A percentile compares a stretch with the other conserved stretches of the same genome.
Evolutionary conservation across 106 monocot species (phyloP).

Genomic region (Phalaenopsis equestris): DNA sequence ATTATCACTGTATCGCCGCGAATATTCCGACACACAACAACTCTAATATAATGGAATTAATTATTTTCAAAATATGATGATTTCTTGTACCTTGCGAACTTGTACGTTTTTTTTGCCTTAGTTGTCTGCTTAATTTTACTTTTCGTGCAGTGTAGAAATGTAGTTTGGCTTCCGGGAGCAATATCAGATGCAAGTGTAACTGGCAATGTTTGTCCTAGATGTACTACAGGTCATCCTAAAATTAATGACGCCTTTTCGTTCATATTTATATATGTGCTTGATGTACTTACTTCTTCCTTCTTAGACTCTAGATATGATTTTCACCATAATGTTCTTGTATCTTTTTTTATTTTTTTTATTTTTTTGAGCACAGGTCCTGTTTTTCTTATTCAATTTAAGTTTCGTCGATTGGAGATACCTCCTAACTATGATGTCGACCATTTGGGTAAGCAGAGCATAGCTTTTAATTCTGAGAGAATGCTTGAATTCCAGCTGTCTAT

Average conservation of each 20-base stretch:
- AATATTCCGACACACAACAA: too few relatives aligned
- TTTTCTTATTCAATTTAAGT: constrained; percentile 81
- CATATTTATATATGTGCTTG: not conserved
- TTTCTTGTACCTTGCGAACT: not conserved
- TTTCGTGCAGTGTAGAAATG: constrained; percentile 76
- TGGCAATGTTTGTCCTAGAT: constrained; percentile 59
- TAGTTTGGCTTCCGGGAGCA: constrained; percentile 93
- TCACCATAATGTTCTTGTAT: not conserved
- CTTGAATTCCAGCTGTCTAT: constrained; percentile 7
- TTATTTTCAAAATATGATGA: too few relatives aligned
- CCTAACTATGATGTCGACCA: constrained; percentile 88
- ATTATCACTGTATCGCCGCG: too few relatives aligned
- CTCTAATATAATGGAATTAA: too few relatives aligned
- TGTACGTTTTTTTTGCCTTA: not conserved
- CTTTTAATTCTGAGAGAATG: constrained; percentile 22
- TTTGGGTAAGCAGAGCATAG: constrained; percentile 46
- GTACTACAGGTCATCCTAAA: constrained; percentile 59
- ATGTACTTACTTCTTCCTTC: not conserved
- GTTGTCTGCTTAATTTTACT: not conserved
- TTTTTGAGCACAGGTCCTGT: constrained; percentile 54
- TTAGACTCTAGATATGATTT: not conserved
- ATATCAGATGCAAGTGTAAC: constrained; percentile 85
- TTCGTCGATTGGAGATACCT: constrained; percentile 85
- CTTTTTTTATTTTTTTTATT: not conserved
- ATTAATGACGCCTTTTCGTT: not conserved